Base-by-base conservation (phyloP, 208 protist species). In the Leishmania arabica region DNA sequence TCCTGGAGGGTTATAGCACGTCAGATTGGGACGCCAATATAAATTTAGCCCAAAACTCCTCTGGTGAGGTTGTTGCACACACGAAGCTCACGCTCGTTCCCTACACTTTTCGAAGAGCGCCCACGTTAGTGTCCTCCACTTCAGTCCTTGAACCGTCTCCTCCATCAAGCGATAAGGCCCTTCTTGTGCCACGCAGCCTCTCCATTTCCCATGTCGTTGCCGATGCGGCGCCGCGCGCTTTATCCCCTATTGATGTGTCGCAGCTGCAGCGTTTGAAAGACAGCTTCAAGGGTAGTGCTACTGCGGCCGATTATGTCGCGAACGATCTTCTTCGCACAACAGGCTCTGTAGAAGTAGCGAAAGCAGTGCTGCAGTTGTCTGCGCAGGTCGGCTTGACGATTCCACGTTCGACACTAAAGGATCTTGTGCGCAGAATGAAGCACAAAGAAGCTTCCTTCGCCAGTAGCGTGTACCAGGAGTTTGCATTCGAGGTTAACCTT, bases 1-100 rank as follows among this genome's bases (percentile, higher is more conserved):
- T 90, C 56, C 66, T 93, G 2, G 90, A 93, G 80, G 90, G 90
- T 0, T 90, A 87, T 74, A 88, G 90, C 31, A 69, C 60, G 45
- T 84, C 87, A 45, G 81, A 91, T 42, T 64, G 90, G 31, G 88
- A 93, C 37, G 78, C 88, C 3, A 66, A 87, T 51, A 58, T 88
- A 3, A 51, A 77, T 17, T 51, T 93, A 15, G 65, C 71, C 2
- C 34, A 51, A 24, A 42, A 70, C 40, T 40, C 75, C 2, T 37
- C 79, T 24, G 81, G 75, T 9, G 56, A 75, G 1, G 31, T 82
- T 64, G 68, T 81, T 21, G 83, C 86, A 8, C 86, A 86, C 31
- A 84, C 70, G 7, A 70, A 87, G 51, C 82, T 93, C 37, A 87
- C 72, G 31, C 60, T 93, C 31, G 90, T 89, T 1, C 88, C 88